Evolutionary conservation across 129 eudicot species (phyloP).

Genomic region (Saposhnikovia divaricata): DNA sequence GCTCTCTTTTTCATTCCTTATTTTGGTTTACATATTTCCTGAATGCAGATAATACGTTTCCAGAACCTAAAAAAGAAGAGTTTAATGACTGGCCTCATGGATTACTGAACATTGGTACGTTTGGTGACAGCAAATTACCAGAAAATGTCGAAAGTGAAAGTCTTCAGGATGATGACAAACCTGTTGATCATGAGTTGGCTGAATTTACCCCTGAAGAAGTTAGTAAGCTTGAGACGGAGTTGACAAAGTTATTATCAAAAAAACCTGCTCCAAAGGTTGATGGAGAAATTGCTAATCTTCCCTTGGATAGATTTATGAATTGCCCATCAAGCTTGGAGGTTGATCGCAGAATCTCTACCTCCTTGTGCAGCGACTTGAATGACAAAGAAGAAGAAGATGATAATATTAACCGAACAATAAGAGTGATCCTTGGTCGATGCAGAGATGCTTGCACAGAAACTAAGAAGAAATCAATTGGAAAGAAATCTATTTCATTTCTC

Average conservation of each 20-base stretch:
- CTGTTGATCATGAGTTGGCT: slow-evolving; percentile 67
- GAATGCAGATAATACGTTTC: slow-evolving; percentile 32
- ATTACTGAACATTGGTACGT: slow-evolving; percentile 74
- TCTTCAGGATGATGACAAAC: slow-evolving; percentile 20
- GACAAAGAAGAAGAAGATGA: slow-evolving; percentile 51
- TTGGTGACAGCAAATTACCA: slow-evolving; percentile 47
- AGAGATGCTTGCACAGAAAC: slow-evolving; percentile 76
- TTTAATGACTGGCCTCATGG: slow-evolving; percentile 84
- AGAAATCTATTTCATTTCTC: slow-evolving; percentile 66
- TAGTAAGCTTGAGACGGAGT: slow-evolving; percentile 65
- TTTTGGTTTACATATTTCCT: slow-evolving; percentile 6
- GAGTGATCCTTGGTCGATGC: slow-evolving; percentile 84
- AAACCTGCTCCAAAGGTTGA: slow-evolving; percentile 53
- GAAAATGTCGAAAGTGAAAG: slow-evolving; percentile 33
- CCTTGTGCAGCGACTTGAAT: slow-evolving; percentile 40
- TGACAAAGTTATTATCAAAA: slow-evolving; percentile 57
- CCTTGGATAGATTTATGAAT: slow-evolving; percentile 89
- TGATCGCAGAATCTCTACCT: slow-evolving; percentile 59
- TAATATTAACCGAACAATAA: slow-evolving; percentile 79
- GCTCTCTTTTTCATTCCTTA: neutral
- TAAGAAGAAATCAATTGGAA: slow-evolving; percentile 55
- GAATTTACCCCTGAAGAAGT: slow-evolving; percentile 96
- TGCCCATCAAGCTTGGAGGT: slow-evolving; percentile 98
- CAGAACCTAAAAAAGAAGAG: slow-evolving; percentile 56
- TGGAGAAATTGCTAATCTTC: slow-evolving; percentile 51